Conservation (phyloP, 2,329 filamentous ascomycete genomes). For the Ilyonectria mors-panacis region DNA sequence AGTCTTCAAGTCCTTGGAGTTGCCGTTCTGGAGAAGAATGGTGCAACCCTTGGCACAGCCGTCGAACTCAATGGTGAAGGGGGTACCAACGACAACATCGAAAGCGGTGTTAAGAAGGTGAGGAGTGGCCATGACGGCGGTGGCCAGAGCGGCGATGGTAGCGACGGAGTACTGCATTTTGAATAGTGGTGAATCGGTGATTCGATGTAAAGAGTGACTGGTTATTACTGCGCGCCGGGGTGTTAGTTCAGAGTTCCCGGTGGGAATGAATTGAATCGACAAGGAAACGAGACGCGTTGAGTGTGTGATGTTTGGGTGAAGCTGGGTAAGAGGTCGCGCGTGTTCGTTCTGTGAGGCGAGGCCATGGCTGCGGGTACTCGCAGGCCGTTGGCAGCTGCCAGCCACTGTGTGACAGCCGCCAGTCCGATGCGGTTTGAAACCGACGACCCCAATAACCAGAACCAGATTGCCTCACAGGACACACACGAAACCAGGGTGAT, state of each 20-base stretch:
- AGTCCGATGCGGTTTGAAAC: not conserved
- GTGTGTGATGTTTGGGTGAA: not conserved
- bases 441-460: not conserved
- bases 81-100: slow-evolving; percentile 47
- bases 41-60: slow-evolving; percentile 54
- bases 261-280: slow-evolving; percentile 9
- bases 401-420: not conserved
- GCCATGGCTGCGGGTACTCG: not conserved
- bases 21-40: slow-evolving; percentile 53
- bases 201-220: slow-evolving; percentile 47
- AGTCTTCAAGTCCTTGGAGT: slow-evolving; percentile 47
- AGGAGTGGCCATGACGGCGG: slow-evolving; percentile 49
- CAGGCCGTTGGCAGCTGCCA: not conserved
- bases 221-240: slow-evolving; percentile 40
- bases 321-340: not conserved
- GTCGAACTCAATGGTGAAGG: slow-evolving; percentile 51
- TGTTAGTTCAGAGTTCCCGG: slow-evolving; percentile 31
- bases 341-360: not conserved
- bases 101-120: slow-evolving; percentile 52
- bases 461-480: not conserved
- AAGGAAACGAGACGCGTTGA: not conserved
- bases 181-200: slow-evolving; percentile 40
- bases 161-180: slow-evolving; percentile 57
- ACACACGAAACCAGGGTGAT: not conserved
- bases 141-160: slow-evolving; percentile 49